Evolutionary conservation across 805 yeast species (phyloP), one percentile per base, ranked within the genome.

Genomic region (Danielia reshetovae): DNA sequence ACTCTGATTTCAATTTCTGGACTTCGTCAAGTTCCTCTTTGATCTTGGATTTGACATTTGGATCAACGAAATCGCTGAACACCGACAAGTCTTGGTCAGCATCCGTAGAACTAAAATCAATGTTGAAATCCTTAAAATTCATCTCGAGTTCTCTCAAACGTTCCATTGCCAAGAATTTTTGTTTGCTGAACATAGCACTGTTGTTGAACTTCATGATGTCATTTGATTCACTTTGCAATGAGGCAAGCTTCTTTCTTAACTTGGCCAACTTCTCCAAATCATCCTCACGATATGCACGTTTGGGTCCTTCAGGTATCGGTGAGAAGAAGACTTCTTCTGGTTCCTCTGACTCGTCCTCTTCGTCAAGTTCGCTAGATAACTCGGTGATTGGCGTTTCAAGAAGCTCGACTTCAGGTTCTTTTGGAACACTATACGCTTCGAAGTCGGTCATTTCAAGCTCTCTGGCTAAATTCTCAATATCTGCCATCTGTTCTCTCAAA

Each of bases 361-460:
- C 46, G 7, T 28, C 38, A 7, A 37, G 24, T 7, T 37, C 48
- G 8, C 29, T 42, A 4, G 31, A 34, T n/a, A 34, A 31, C 15
- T 24, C 35, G n/a, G 35, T 34, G 8, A 28, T 41, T 6, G 26
- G 34, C 7, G 18, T 15, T 17, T 21, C 34, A 13, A 16, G 24
- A 5, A 12, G 15, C 5, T 30, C 26, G 7, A 11, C 18, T n/a
- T 37, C 32, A 7, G 43, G 41, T 14, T 24, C 42, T 19, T 19
- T 19, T 7, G 22, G 22, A 19, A 19, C 9, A 4, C 34, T 50
- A 40, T 65, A 66, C 9, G 54, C 59, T 32, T 75, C 81, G 49
- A 86, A 88, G 45, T 87, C 93, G 14, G 85, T 82, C 75, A 78
- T 81, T 55, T 90, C 97, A 39, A 90, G 68, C 50, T 83, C 85